phyloP scores from a whole-genome alignment of 352 stramenopile species.

The Peronosclerospora sorghi region DNA sequence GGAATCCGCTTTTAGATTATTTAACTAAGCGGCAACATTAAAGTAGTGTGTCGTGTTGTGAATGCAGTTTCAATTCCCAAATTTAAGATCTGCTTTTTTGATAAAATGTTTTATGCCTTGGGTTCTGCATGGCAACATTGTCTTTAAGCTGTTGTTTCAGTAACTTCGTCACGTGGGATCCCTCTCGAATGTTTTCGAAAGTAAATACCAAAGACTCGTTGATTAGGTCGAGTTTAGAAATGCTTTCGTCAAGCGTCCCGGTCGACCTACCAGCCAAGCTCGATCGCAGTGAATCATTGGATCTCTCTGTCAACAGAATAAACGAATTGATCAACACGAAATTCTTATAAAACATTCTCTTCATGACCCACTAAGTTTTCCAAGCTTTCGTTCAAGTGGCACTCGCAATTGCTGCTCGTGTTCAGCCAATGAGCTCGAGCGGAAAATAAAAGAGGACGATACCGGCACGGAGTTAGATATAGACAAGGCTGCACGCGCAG shows the following conservation, averaged over 20 bases:
- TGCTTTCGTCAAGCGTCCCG: slow-evolving; percentile 29
- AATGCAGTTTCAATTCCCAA: too few species aligned
- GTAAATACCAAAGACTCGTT: slow-evolving; percentile 74
- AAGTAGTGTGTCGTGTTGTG: too few species aligned
- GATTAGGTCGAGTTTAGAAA: slow-evolving; percentile 69
- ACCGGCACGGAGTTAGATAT: slow-evolving; percentile 39
- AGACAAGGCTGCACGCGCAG: slow-evolving; percentile 34
- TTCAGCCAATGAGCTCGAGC: slow-evolving; percentile 9
- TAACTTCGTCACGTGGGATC: slow-evolving; percentile 57
- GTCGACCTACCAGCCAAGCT: slow-evolving; percentile 20
- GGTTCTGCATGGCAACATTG: slow-evolving; percentile 29
- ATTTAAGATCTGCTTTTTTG: too few species aligned
- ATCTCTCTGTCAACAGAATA: slow-evolving; percentile 19
- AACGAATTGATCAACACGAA: not conserved
- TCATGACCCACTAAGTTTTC: slow-evolving; percentile 11
- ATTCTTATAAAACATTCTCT: not conserved
- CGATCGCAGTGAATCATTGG: slow-evolving; percentile 33
- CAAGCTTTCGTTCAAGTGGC: slow-evolving; percentile 13
- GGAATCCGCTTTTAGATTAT: too few species aligned
- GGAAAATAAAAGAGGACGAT: slow-evolving; percentile 30
- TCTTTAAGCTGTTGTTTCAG: slow-evolving; percentile 59
- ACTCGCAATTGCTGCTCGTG: slow-evolving; percentile 5
- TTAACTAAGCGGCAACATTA: too few species aligned
- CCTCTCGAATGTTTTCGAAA: slow-evolving; percentile 74
- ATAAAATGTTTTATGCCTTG: slow-evolving; percentile 24